These are phyloP conservation scores for Hypoxylon sp. DNA, from an alignment of 2,329 filamentous ascomycete genomes.

Conservation along the genomic window DNA sequence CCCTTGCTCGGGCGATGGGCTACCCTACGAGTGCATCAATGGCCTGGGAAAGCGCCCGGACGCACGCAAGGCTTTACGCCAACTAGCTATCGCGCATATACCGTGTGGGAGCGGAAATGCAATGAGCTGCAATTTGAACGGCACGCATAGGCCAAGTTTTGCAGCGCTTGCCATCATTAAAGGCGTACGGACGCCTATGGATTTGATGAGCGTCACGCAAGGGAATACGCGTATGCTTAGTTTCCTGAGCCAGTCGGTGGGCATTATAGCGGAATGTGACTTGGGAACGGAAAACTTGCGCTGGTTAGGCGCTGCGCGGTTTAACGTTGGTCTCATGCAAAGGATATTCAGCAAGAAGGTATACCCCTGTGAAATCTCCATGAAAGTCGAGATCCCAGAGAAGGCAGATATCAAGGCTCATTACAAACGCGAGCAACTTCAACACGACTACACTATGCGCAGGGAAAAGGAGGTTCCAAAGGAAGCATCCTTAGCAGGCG, in stretches of 20 bases:
- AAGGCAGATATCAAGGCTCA: constrained; percentile 82
- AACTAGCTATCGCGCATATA: constrained; percentile 86
- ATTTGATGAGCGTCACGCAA: constrained; percentile 90
- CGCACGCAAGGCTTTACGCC: constrained; percentile 79
- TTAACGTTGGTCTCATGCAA: constrained; percentile 86
- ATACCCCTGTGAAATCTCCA: constrained; percentile 90
- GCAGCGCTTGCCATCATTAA: constrained; percentile 91
- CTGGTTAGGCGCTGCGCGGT: constrained; percentile 91
- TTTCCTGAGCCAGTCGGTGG: constrained; percentile 91
- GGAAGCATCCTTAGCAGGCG: constrained; percentile 42
- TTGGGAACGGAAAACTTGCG: constrained; percentile 90
- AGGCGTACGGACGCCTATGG: constrained; percentile 85
- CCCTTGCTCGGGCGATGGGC: constrained; percentile 91
- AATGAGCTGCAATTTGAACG: constrained; percentile 90
- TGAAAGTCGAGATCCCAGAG: constrained; percentile 84
- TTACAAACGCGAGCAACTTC: constrained; percentile 69
- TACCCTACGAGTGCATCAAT: constrained; percentile 95
- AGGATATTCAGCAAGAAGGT: constrained; percentile 81
- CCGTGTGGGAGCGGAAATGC: constrained; percentile 96
- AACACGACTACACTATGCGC: constrained; percentile 39
- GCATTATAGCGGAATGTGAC: constrained; percentile 91
- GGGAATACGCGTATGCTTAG: constrained; percentile 81
- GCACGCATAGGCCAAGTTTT: constrained; percentile 80
- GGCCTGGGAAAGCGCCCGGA: constrained; percentile 84
- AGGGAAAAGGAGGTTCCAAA: constrained; percentile 51